Evolutionary conservation across 2,329 filamentous ascomycete genomes (phyloP).

Genomic region (Mycosphaerelloides madeirae): DNA sequence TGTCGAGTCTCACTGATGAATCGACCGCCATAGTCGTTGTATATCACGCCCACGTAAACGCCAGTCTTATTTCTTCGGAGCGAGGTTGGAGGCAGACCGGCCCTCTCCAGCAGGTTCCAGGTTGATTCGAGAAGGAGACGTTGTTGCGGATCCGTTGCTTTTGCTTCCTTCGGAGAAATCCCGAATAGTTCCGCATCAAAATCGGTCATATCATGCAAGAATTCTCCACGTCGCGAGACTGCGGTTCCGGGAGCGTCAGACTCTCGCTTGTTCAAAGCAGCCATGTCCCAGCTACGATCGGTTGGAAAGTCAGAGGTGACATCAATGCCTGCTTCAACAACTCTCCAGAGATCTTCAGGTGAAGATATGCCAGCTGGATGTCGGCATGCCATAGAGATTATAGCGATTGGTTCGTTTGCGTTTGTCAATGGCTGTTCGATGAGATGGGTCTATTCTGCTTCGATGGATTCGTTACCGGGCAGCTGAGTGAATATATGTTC

Average conservation of each 20-base stretch:
- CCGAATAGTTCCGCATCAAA: conserved; percentile 21
- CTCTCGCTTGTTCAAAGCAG: conserved; percentile 6
- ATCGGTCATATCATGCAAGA: conserved; percentile 12
- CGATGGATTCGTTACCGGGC: not conserved
- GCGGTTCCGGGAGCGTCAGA: not conserved
- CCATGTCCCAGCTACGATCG: conserved; percentile 17
- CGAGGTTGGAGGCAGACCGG: conserved; percentile 23
- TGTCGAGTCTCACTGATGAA: conserved; percentile 25
- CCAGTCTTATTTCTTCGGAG: conserved; percentile 24
- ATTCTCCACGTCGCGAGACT: not conserved
- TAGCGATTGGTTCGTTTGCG: conserved; percentile 36
- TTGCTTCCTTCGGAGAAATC: conserved; percentile 15
- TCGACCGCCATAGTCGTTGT: conserved; percentile 39
- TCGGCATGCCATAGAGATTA: conserved; percentile 43
- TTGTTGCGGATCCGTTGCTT: conserved; percentile 22
- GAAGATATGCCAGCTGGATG: conserved; percentile 12
- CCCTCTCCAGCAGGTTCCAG: conserved; percentile 10
- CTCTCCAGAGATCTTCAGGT: conserved; percentile 13
- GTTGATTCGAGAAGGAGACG: conserved; percentile 15
- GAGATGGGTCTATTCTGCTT: not conserved
- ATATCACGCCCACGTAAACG: conserved; percentile 36
- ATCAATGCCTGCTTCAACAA: conserved; percentile 7
- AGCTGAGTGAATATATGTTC: not conserved
- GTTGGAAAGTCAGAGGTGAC: conserved; percentile 12
- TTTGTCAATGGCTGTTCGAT: not conserved